A percentile compares a stretch with the other conserved stretches of the same genome.
Evolutionary conservation across 2,329 filamentous ascomycete species (phyloP).

Genomic region (Penicillium sp.): DNA sequence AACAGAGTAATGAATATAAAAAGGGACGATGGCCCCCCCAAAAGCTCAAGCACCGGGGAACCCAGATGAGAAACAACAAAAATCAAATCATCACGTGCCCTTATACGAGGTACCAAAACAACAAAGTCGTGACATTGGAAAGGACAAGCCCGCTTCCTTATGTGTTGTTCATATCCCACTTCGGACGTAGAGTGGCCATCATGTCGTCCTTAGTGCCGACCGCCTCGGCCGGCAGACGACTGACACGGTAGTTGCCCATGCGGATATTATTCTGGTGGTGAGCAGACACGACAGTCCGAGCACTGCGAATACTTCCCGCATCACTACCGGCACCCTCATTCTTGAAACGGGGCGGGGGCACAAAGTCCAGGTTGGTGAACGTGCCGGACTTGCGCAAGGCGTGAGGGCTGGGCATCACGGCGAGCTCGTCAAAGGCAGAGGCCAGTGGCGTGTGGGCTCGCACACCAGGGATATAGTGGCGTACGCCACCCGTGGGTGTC

Average conservation of each 20-base stretch:
- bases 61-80: constrained; percentile 8
- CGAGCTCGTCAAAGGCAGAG: constrained; percentile 77
- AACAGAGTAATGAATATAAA: constrained; percentile 2
- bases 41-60: neutral
- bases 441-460: constrained; percentile 68
- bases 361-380: constrained; percentile 44
- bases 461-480: constrained; percentile 66
- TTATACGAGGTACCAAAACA: constrained; percentile 10
- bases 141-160: constrained; percentile 1
- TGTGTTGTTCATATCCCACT: constrained; percentile 43
- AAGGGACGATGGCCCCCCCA: neutral
- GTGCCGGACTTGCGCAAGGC: constrained; percentile 43
- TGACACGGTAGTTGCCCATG: constrained; percentile 74
- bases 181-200: constrained; percentile 49
- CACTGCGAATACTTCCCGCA: constrained; percentile 52
- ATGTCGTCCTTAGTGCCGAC: constrained; percentile 69
- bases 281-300: constrained; percentile 67
- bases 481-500: constrained; percentile 49
- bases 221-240: constrained; percentile 68
- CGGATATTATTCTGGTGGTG: constrained; percentile 64
- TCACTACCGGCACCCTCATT: constrained; percentile 37
- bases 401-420: constrained; percentile 73
- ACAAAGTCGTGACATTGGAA: constrained; percentile 14
- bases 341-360: constrained; percentile 42
- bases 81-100: constrained; percentile 17